Percentiles rank a stretch among this genome's conserved stretches.
Conservation (phyloP, 2,329 filamentous ascomycete genomes). For the Immersiporthe knoxdaviesiana region DNA sequence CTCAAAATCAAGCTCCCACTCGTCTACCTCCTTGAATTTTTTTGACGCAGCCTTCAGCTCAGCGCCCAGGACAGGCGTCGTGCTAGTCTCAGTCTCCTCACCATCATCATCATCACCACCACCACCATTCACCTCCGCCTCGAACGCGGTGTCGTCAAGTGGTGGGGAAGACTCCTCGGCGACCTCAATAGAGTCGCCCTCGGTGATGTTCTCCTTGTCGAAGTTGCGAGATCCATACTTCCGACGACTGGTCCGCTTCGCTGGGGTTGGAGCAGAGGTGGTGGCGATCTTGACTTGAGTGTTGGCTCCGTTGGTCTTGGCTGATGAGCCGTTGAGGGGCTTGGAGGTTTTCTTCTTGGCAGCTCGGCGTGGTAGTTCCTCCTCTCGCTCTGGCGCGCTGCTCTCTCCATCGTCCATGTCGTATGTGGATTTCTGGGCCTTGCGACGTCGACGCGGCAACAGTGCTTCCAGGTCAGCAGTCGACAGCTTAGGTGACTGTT, state of each 20-base stretch:
- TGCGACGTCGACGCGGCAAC: conserved; percentile 56
- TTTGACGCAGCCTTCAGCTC: conserved; percentile 62
- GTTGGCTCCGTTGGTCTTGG: conserved; percentile 18
- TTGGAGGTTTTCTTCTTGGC: conserved; percentile 35
- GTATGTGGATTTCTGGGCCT: conserved; percentile 40
- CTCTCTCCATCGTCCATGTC: conserved; percentile 53
- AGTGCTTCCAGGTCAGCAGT: conserved; percentile 59
- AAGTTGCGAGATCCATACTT: conserved; percentile 55
- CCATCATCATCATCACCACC: conserved; percentile 32
- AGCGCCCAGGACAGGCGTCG: conserved; percentile 46
- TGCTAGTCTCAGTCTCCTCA: conserved; percentile 37
- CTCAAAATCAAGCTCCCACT: conserved; percentile 70
- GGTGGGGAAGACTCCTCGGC: conserved; percentile 45
- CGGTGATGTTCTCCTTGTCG: conserved; percentile 61
- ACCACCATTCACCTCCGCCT: conserved; percentile 34
- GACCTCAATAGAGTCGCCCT: conserved; percentile 41
- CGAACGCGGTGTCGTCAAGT: conserved; percentile 49
- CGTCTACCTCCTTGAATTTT: conserved; percentile 72
- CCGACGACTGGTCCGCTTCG: conserved; percentile 35
- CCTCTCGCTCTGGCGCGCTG: conserved; percentile 42
- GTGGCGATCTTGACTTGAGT: conserved; percentile 14
- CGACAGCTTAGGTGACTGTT: conserved; percentile 49
- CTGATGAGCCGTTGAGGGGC: conserved; percentile 15
- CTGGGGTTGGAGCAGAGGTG: background rate
- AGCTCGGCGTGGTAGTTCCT: conserved; percentile 44